Percentiles rank a stretch among this genome's conserved stretches.
phyloP scores from a whole-genome alignment of 768 basidiomycete genomes.

The Rhodotorula kratochvilovae region DNA sequence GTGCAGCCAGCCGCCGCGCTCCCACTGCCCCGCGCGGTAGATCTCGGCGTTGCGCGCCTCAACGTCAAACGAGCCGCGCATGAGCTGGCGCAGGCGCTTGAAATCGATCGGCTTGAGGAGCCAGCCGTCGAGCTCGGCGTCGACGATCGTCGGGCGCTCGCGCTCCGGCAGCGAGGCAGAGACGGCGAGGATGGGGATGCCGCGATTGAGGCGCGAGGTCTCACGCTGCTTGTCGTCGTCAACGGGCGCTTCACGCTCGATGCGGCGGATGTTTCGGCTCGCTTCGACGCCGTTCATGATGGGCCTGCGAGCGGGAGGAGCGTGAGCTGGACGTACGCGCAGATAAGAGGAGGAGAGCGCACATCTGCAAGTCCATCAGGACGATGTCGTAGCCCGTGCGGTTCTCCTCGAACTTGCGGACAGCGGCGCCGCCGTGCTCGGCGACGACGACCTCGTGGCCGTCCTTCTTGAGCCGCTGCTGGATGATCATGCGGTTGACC shows the following conservation, averaged over 20 bases:
- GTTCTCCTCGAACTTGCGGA: conserved; percentile 56
- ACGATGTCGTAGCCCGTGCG: conserved; percentile 61
- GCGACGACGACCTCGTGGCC: conserved; percentile 64
- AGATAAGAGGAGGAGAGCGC: not conserved
- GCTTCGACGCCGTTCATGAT: conserved; percentile 71
- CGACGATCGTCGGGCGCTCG: conserved; percentile 26
- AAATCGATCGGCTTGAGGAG: conserved; percentile 78
- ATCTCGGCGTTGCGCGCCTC: conserved; percentile 56
- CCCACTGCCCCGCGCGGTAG: conserved; percentile 48
- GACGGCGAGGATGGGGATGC: conserved; percentile 76
- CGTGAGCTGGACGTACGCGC: conserved; percentile 47
- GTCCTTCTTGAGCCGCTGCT: conserved; percentile 62
- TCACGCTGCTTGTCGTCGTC: conserved; percentile 44
- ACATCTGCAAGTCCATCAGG: conserved; percentile 76
- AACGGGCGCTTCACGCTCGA: conserved; percentile 51
- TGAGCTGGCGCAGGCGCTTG: conserved; percentile 58
- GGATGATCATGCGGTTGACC: conserved; percentile 67
- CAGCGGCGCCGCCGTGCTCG: conserved; percentile 71
- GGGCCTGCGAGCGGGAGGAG: conserved; percentile 54
- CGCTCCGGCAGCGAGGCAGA: conserved; percentile 61
- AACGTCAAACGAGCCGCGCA: conserved; percentile 60
- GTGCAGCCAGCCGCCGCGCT: conserved; percentile 48
- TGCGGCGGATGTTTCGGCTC: conserved; percentile 60
- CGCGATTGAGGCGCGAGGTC: conserved; percentile 57
- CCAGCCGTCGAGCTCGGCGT: conserved; percentile 56